phyloP scores from a whole-genome alignment of 306 rosid species.

The Dicorynia guianensis region DNA sequence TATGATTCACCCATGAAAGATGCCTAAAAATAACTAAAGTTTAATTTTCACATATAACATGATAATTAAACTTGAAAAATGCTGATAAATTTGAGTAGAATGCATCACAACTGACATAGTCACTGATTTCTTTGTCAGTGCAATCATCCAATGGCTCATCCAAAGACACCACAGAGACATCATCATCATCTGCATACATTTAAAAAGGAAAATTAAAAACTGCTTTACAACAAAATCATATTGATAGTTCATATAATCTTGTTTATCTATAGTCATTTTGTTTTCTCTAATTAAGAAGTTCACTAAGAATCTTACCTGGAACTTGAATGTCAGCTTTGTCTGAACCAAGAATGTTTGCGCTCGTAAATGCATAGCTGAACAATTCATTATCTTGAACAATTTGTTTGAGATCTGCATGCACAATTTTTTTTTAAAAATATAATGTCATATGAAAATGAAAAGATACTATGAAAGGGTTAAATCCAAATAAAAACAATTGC shows the following conservation, averaged over 20 bases:
- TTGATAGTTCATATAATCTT: constrained; percentile 6
- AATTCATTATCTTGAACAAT: constrained; percentile 53
- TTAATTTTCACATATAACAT: constrained; percentile 31
- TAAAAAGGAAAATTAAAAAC: constrained; percentile 17
- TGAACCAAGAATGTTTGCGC: constrained; percentile 51
- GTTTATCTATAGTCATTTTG: constrained; percentile 10
- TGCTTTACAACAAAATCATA: constrained; percentile 12
- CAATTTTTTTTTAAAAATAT: constrained; percentile 22
- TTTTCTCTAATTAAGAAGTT: constrained; percentile 14
- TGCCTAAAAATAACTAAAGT: constrained; percentile 57
- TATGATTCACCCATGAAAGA: constrained; percentile 91
- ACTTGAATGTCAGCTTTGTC: constrained; percentile 74
- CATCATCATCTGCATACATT: constrained; percentile 67
- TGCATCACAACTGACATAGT: constrained; percentile 69
- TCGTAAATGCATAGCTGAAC: constrained; percentile 54
- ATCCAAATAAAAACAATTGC: constrained; percentile 28
- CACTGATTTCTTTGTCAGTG: constrained; percentile 65
- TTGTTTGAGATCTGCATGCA: constrained; percentile 61
- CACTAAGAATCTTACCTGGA: constrained; percentile 57
- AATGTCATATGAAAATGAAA: constrained; percentile 10
- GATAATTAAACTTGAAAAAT: constrained; percentile 29
- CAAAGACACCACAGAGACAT: constrained; percentile 72
- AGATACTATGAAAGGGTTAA: constrained; percentile 3
- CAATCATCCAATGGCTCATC: constrained; percentile 63
- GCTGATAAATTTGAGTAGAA: constrained; percentile 7